A percentile compares a stretch with the other conserved stretches of the same genome.
phyloP scores from a whole-genome alignment of 495 filamentous ascomycete species.

The Lepraria neglecta region DNA sequence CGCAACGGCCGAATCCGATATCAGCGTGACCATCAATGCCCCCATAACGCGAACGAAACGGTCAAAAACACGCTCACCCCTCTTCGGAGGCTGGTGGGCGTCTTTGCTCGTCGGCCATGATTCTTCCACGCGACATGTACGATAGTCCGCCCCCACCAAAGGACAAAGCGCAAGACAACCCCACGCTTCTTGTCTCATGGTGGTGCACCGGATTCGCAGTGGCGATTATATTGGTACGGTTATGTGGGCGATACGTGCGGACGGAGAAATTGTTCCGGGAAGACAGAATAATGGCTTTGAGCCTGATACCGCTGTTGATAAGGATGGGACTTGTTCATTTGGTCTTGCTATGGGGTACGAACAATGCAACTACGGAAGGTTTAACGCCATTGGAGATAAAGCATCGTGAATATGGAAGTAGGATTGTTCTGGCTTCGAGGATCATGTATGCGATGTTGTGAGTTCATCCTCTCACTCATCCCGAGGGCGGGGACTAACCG shows the following conservation, averaged over 20 bases:
- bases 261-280: slow-evolving; percentile 77
- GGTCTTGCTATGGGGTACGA: slow-evolving; percentile 78
- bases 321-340: slow-evolving; percentile 86
- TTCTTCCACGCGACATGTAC: slow-evolving; percentile 38
- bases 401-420: slow-evolving; percentile 45
- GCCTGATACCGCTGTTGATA: slow-evolving; percentile 69
- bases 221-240: slow-evolving; percentile 68
- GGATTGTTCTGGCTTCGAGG: slow-evolving; percentile 47
- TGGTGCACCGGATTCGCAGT: slow-evolving; percentile 84
- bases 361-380: slow-evolving; percentile 54
- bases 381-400: slow-evolving; percentile 40
- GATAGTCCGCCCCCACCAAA: slow-evolving; percentile 54
- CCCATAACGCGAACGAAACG: not conserved
- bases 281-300: slow-evolving; percentile 77
- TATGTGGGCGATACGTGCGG: slow-evolving; percentile 72
- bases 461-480: slow-evolving; percentile 24
- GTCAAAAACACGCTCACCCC: slow-evolving; percentile 42
- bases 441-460: slow-evolving; percentile 55
- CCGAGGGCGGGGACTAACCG: slow-evolving; percentile 9
- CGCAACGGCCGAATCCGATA: not conserved
- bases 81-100: slow-evolving; percentile 57
- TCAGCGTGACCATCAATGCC: not conserved
- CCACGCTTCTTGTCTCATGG: slow-evolving; percentile 85
- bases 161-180: slow-evolving; percentile 52
- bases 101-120: slow-evolving; percentile 32